phyloP scores from a whole-genome alignment of 345 rosid species.

The Luvunga scandens region DNA sequence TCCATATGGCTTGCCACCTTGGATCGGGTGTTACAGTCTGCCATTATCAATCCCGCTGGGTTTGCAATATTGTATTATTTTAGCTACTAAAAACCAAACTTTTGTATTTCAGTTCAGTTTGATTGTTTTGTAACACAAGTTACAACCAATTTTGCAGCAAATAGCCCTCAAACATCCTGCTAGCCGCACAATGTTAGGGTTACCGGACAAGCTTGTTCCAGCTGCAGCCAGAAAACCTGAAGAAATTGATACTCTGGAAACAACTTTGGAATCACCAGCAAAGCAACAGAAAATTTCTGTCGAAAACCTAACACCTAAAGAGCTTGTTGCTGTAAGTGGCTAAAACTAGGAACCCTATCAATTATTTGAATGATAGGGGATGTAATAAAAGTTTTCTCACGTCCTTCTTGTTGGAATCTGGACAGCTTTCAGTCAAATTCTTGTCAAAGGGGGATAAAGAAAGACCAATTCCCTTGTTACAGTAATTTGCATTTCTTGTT shows the following conservation, averaged over 20 bases:
- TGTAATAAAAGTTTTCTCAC: constrained; percentile 17
- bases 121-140: not conserved
- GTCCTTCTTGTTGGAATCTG: constrained; percentile 22
- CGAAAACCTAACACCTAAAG: constrained; percentile 50
- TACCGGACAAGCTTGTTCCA: constrained; percentile 38
- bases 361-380: constrained; percentile 7
- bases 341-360: constrained; percentile 4
- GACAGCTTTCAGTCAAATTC: constrained; percentile 65
- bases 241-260: constrained; percentile 21
- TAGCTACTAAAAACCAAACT: not conserved
- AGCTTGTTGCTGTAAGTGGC: constrained; percentile 62
- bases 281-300: constrained; percentile 30
- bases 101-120: not conserved
- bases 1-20: not conserved
- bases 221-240: constrained; percentile 25
- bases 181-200: constrained; percentile 60
- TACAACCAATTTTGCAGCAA: constrained; percentile 57
- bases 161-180: constrained; percentile 55
- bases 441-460: constrained; percentile 55
- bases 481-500: constrained; percentile 32
- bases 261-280: constrained; percentile 27
- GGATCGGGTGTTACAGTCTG: not conserved
- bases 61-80: not conserved
- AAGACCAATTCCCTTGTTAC: constrained; percentile 51
- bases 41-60: not conserved